Evolutionary conservation across 2,329 filamentous ascomycete genomes (phyloP), one percentile per base, ranked within the genome.

Genomic region (Diaporthe eres): DNA sequence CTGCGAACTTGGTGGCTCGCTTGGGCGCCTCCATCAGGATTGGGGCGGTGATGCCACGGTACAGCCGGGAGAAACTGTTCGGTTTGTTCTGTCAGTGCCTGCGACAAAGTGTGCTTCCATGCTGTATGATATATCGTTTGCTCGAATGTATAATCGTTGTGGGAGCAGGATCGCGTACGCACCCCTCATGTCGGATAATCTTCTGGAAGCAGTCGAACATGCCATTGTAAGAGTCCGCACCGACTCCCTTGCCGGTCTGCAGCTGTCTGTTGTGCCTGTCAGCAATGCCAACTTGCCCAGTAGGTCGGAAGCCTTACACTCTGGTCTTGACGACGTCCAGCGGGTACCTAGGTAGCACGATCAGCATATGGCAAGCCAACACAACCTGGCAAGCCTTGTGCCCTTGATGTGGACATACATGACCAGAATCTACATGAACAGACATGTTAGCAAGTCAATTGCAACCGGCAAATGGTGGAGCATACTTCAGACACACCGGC

Each of bases 201-300:
- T 99, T 99, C 83, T 92, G 90, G 90, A 99, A 98, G 89, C 96
- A 98, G 86, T 99, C 97, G 76, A 98, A 83, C 95, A 98, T 99
- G 90, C 97, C 95, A 88, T 92, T 98, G 90, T 99, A 98, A 80
- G 90, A 88, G 81, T 98, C 97, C 79, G 93, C 93, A 76, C 95
- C 95, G 31, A 89, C 87, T 58, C 89, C 91, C 79, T 88, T 90
- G 81, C 93, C 93, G 72, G 94, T 94, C 87, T 98, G 96, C 75
- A 98, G 90, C 86, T 98, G 96, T 84, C 94, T 98, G 72, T 71
- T 75, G 76, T 75, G 68, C 71, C 19, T 47, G 44, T 63, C 60
- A 76, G 53, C 47, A 61, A 61, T 75, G 71, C 74, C 49, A 44
- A 58, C 63, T 68, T 74, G 22, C 61, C 34, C 22, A 60, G 68